phyloP scores from a whole-genome alignment of 176 grass and related monocot species.

The Phyllostachys edulis region DNA sequence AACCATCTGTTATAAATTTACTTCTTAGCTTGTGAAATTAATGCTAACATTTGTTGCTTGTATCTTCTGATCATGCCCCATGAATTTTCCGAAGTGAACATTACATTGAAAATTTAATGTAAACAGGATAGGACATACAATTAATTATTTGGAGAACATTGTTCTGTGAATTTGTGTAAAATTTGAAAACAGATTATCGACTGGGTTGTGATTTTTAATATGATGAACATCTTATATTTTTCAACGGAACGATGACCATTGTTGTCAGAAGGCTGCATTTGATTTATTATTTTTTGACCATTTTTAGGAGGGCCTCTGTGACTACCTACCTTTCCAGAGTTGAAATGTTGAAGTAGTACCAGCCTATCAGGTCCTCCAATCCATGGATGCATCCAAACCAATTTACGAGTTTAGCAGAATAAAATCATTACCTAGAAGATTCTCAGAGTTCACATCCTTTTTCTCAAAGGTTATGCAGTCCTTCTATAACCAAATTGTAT shows the following conservation, averaged over 20 bases:
- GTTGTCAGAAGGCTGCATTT: background rate
- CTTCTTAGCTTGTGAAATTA: conserved; percentile 23
- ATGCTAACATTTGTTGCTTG: conserved; percentile 31
- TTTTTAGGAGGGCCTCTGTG: background rate
- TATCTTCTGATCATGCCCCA: conserved; percentile 14
- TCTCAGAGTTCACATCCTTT: background rate
- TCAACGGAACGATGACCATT: background rate
- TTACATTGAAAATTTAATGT: background rate
- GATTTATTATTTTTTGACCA: background rate
- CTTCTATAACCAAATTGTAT: background rate
- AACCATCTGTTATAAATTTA: conserved; percentile 25
- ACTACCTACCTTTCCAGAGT: background rate
- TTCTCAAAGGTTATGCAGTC: background rate
- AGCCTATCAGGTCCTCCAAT: background rate
- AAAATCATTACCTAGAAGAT: background rate
- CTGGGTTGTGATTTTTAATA: background rate
- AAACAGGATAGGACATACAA: background rate
- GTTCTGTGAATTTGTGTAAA: conserved; percentile 13
- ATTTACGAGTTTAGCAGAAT: background rate
- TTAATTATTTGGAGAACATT: background rate
- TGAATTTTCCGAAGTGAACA: background rate
- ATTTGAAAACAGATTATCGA: background rate
- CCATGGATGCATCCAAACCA: background rate
- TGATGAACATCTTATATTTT: conserved; percentile 5
- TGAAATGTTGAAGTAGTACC: background rate